Base-by-base conservation (phyloP, 169 alveolate species). In the Toxoplasma gondii region DNA sequence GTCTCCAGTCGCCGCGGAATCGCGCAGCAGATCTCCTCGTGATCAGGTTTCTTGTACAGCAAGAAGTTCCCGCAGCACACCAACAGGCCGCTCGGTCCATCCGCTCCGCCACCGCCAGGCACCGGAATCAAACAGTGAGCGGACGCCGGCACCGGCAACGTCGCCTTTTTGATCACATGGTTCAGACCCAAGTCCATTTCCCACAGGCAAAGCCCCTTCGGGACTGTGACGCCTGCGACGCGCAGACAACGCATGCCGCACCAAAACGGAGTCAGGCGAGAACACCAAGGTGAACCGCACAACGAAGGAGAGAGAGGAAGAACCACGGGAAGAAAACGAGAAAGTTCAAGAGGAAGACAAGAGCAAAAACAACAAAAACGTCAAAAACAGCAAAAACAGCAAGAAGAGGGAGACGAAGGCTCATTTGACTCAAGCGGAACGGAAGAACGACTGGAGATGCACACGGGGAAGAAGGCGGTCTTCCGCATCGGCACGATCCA, bases 171-270 rank as follows among this genome's bases (percentile, higher is more conserved):
- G n/a, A 98, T 97, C 67, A 99, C 99, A 95, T 99, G 99, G 97
- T 99, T 99, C 93, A 99, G 97, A 17, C 99, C 99, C 70, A 99
- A 96, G 96, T 99, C 99, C 99, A 99, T 98, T 97, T 99, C 99
- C 98, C 99, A 99, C 91, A 98, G 96, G 29, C 98, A 97, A 53
- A 99, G 96, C 27, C 90, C 90, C 90, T 82, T 82, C 38, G 90
- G 90, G 34, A 82, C 90, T 9, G 41, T 36, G 67, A 82, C 90
- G 67, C 64, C 64, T 39, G 90, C 64, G 64, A 44, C 4, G 34
- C 1, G 29, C 31, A 39, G 41, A 88, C 84, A 24, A 70, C 1
- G 36, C 12, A 31, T 1, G 88, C 9, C 31, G 88, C 49, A 38
- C 38, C 27, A 38, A 38, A 38, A 70, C 34, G 39, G 36, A 36